A percentile compares a stretch with the other conserved stretches of the same genome.
Conservation (phyloP, 169 alveolate genomes). For the Plasmodium billcollinsi region DNA sequence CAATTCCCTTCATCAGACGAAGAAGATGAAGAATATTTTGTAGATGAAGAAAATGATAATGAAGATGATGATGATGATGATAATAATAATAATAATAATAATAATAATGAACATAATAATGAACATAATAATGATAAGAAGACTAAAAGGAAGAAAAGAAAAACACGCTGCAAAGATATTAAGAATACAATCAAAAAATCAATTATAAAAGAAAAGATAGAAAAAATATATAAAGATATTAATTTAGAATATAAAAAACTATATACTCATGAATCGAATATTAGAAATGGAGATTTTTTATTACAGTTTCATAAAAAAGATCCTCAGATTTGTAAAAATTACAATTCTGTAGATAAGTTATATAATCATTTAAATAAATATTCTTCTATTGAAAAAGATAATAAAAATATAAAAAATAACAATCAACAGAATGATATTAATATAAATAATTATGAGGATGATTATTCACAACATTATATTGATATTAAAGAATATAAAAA, state of each 20-base stretch:
- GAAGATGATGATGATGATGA: conserved; percentile 6
- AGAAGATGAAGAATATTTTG: conserved; percentile 59
- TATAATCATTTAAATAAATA: conserved; percentile 43
- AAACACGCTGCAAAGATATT: conserved; percentile 11
- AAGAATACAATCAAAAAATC: conserved; percentile 26
- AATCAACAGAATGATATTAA: neutral
- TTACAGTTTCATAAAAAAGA: conserved; percentile 58
- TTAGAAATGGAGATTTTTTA: conserved; percentile 41
- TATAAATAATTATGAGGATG: neutral
- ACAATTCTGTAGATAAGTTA: conserved; percentile 35
- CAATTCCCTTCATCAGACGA: conserved; percentile 56
- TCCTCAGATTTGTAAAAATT: conserved; percentile 47
- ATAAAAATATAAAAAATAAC: neutral
- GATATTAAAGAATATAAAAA: conserved; percentile 12
- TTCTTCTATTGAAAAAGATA: conserved; percentile 13
- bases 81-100: neutral
- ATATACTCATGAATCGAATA: conserved; percentile 35
- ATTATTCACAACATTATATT: neutral
- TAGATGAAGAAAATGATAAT: conserved; percentile 28
- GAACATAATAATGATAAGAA: neutral
- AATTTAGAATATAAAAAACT: conserved; percentile 48
- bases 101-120: neutral
- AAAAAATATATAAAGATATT: conserved; percentile 47
- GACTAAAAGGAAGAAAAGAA: conserved; percentile 5
- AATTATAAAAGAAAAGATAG: conserved; percentile 63